phyloP scores from a whole-genome alignment of 2,329 filamentous ascomycete genomes.

The Trichoderma koningiopsis region DNA sequence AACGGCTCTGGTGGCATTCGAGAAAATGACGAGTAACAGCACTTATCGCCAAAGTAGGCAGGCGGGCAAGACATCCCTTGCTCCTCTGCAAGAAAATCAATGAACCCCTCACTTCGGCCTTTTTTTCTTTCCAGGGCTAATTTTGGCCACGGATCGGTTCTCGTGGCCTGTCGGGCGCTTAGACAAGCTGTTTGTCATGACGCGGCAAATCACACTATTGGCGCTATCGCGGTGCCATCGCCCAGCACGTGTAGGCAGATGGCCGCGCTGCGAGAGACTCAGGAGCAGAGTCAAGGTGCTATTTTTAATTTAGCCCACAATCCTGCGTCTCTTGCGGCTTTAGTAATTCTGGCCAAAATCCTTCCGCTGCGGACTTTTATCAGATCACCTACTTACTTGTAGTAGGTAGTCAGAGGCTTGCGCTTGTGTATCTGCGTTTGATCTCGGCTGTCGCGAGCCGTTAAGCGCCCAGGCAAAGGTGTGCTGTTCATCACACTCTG shows the following conservation, averaged over 20 bases:
- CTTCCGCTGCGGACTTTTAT: neutral
- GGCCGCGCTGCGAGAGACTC: slow-evolving; percentile 21
- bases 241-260: slow-evolving; percentile 29
- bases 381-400: neutral
- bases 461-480: slow-evolving; percentile 18
- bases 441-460: slow-evolving; percentile 20
- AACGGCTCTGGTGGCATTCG: neutral
- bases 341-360: slow-evolving; percentile 26
- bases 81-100: neutral
- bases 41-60: neutral
- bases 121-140: slow-evolving; percentile 27
- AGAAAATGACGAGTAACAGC: neutral
- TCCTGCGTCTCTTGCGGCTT: slow-evolving; percentile 4
- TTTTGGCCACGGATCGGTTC: slow-evolving; percentile 25
- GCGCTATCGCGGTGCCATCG: slow-evolving; percentile 31
- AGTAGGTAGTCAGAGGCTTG: neutral
- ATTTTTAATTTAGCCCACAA: slow-evolving; percentile 43
- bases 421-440: slow-evolving; percentile 16
- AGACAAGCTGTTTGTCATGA: slow-evolving; percentile 22
- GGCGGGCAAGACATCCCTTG: slow-evolving; percentile 3
- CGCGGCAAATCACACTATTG: slow-evolving; percentile 26
- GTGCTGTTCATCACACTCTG: neutral
- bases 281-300: slow-evolving; percentile 28
- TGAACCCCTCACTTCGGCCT: slow-evolving; percentile 27
- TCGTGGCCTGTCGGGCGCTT: slow-evolving; percentile 28